A percentile compares a stretch with the other conserved stretches of the same genome.
phyloP scores from a whole-genome alignment of 352 stramenopile species.

The Phytophthora pisi region DNA sequence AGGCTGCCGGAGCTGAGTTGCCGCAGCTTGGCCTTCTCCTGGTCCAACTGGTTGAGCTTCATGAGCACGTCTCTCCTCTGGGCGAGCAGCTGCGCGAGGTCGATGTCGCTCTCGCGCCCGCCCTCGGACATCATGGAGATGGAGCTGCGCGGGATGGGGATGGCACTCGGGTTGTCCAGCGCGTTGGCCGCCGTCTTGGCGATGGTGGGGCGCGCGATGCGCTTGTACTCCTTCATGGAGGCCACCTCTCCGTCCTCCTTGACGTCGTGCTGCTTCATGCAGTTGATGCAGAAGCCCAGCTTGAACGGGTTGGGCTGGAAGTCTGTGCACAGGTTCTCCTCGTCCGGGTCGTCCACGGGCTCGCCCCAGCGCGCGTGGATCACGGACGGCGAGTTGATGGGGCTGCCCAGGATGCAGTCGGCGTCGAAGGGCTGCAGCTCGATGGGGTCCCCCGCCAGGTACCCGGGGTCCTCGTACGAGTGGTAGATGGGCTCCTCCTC shows the following conservation, averaged over 20 bases:
- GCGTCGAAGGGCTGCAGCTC: slow-evolving; percentile 76
- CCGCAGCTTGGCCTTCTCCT: slow-evolving; percentile 50
- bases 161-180: slow-evolving; percentile 75
- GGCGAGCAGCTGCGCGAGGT: slow-evolving; percentile 70
- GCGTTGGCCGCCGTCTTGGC: slow-evolving; percentile 79
- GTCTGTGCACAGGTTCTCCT: slow-evolving; percentile 83
- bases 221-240: slow-evolving; percentile 82
- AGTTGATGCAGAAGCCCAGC: slow-evolving; percentile 90
- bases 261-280: slow-evolving; percentile 89
- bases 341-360: slow-evolving; percentile 80
- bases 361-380: slow-evolving; percentile 90
- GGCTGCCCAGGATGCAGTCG: slow-evolving; percentile 80
- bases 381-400: slow-evolving; percentile 74
- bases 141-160: slow-evolving; percentile 43
- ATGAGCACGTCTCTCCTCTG: slow-evolving; percentile 83
- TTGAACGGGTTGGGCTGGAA: slow-evolving; percentile 87
- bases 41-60: slow-evolving; percentile 64
- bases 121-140: slow-evolving; percentile 38
- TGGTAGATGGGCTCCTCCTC: slow-evolving; percentile 66
- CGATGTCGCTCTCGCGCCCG: slow-evolving; percentile 81
- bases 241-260: slow-evolving; percentile 69
- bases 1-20: slow-evolving; percentile 37
- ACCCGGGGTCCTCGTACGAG: slow-evolving; percentile 83
- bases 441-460: slow-evolving; percentile 53
- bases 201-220: slow-evolving; percentile 73